A percentile compares a stretch with the other conserved stretches of the same genome.
phyloP scores from a whole-genome alignment of 2,329 filamentous ascomycete species.

The Exophiala sp. region DNA sequence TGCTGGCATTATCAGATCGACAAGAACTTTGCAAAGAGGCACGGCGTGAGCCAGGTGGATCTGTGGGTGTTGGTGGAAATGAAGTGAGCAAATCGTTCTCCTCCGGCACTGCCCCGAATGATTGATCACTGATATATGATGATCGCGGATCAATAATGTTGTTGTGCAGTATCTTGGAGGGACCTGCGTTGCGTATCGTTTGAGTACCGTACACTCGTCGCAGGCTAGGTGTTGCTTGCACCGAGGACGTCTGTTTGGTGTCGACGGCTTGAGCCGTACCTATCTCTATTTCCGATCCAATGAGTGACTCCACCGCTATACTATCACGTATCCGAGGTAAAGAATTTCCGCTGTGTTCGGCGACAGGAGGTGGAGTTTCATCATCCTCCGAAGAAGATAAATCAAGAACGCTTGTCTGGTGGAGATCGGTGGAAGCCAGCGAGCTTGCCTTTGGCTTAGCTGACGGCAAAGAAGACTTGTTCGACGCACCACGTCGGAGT shows the following conservation, averaged over 20 bases:
- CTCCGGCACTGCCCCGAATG: slow-evolving; percentile 10
- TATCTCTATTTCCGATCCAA: slow-evolving; percentile 40
- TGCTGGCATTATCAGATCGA: slow-evolving; percentile 24
- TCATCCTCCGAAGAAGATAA: slow-evolving; percentile 47
- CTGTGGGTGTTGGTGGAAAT: slow-evolving; percentile 21
- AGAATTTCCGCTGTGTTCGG: slow-evolving; percentile 2
- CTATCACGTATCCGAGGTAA: slow-evolving; percentile 34
- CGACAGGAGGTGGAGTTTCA: slow-evolving; percentile 29
- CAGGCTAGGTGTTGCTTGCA: slow-evolving; percentile 13
- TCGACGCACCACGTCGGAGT: slow-evolving; percentile 6
- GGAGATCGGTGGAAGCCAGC: slow-evolving; percentile 35
- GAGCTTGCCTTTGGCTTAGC: slow-evolving; percentile 17
- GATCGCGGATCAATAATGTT: slow-evolving; percentile 4
- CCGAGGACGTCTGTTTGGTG: slow-evolving; percentile 27
- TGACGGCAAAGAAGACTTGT: slow-evolving; percentile 3
- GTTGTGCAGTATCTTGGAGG: slow-evolving; percentile 2
- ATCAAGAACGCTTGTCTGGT: slow-evolving; percentile 43
- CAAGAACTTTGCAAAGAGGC: slow-evolving; percentile 17
- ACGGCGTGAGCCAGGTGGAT: slow-evolving; percentile 10
- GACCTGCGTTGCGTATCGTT: slow-evolving; percentile 20
- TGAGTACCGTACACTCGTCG: slow-evolving; percentile 8
- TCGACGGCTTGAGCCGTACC: slow-evolving; percentile 39
- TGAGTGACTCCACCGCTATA: slow-evolving; percentile 34
- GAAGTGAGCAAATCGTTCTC: slow-evolving; percentile 24
- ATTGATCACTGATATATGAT: slow-evolving; percentile 21